Base-by-base conservation (phyloP, 129 eudicot genomes). In the Mikania micrantha region DNA sequence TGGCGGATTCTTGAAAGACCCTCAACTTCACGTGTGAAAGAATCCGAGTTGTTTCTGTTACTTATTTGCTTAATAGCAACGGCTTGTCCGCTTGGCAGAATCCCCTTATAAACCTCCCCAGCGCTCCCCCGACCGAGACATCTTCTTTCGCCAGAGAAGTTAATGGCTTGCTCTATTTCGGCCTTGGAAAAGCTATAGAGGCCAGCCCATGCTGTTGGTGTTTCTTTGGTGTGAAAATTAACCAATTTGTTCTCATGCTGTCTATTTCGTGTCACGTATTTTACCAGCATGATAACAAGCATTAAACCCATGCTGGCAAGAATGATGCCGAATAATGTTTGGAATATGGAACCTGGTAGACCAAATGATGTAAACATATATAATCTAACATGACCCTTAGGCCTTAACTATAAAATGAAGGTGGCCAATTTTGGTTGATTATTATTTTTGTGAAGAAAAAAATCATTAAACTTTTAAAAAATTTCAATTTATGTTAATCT, bases 61-160 rank as follows among this genome's bases (percentile, higher is more conserved):
- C 78, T 79, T 52, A 85, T 85, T 32, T 85, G 87, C 73, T 85
- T 89, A 35, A 85, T 81, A 7, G 96, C 96, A 31, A 85, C 96
- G 0, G 82, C 78, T 67, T 89, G 96, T 64, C 93, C 96, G 40
- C 96, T 89, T 0, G 93, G 96, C 29, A 89, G 58, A 42, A 85
- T 64, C 53, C 96, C 96, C 48, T 85, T 89, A 60, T 66, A 89
- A 41, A 89, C 96, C 58, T 76, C 72, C 10, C 96, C 93, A 0
- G 96, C 93, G 45, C 96, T 89, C 47, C 93, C 96, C 42, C 84
- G 81, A 16, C 96, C 96, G 9, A 85, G 80, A 45, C 71, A 74
- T 52, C 79, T 65, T 70, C 39, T 89, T 47, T 89, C 96, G 17
- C 59, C 67, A 0, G 85, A 80, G 16, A 69, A 77, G 61, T 83